Base-by-base conservation (phyloP, 352 stramenopile species). In the Globisporangium heterothallicum region DNA sequence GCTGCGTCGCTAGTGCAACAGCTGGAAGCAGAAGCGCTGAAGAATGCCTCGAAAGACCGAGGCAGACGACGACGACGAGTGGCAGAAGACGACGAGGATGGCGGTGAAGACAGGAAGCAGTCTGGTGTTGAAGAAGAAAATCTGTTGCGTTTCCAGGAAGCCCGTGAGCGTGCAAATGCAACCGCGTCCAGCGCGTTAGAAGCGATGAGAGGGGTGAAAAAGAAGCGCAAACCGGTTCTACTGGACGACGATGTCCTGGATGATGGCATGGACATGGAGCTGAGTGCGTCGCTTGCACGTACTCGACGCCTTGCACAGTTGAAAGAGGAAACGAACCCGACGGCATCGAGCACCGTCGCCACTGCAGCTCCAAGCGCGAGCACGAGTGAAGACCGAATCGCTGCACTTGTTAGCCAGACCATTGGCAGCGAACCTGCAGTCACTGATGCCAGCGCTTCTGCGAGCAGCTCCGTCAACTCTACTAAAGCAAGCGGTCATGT, bases 271-370 rank as follows among this genome's bases (percentile, higher is more conserved):
- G 84, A 96, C 38, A 55, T 78, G 21, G 87, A 96, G 35, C 58
- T 97, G 7, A 78, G 67, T 46, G 81, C 75, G 30, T 90, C 83
- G 14, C 59, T 97, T 6, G 74, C 79, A 18, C 76, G 74, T 49
- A 78, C 86, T 16, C 64, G 86, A 5, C 69, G 72, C 10, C 58
- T 87, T 1, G 75, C 80, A 6, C 55, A 86, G 35, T 50, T 78
- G 19, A 68, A 74, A 42, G 51, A 63, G 6, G 34, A 59, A 35
- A 56, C 49, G 8, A 27, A 35, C 13, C 45, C n/a, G n/a, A n/a
- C 13, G 19, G 25, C 22, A 19, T 13, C 30, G 10, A 24, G 46
- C 8, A 14, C 35, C 1, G 9, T 27, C 1, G 30, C 47, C 10
- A 22, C 21, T 22, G 22, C 19, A 4, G 34, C 13, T 2, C 6